These are phyloP conservation scores for Allomyces arbusculus DNA, from an alignment of 192 early-diverging fungal genomes.

Conservation along the genomic window DNA sequence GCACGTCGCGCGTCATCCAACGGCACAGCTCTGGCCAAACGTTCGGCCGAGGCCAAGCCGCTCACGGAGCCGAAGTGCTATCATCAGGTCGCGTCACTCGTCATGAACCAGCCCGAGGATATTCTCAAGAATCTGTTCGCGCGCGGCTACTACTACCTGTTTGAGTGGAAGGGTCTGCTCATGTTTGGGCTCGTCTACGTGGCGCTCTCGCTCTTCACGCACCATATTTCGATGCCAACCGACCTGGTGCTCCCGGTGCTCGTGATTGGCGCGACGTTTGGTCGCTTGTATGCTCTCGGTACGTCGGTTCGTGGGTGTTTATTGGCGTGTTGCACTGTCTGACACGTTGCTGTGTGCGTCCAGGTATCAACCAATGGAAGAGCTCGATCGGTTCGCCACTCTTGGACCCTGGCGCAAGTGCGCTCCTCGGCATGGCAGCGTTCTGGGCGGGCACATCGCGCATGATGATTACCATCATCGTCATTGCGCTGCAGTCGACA, in stretches of 20 bases:
- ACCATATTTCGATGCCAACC: neutral
- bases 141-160: neutral
- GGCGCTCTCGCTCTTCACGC: neutral
- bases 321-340: too few relatives aligned
- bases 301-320: neutral
- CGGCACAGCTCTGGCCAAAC: too few relatives aligned
- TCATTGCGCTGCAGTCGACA: neutral
- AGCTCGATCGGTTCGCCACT: neutral
- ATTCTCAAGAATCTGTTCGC: neutral
- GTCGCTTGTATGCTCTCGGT: neutral
- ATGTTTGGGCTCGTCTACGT: neutral
- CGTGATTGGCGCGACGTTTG: neutral
- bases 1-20: too few relatives aligned
- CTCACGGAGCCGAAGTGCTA: neutral
- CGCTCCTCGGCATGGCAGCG: neutral
- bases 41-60: too few relatives aligned
- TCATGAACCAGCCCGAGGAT: neutral
- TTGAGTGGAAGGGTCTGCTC: neutral
- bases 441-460: slow-evolving; percentile 1
- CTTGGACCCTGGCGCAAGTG: neutral
- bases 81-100: neutral
- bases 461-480: neutral
- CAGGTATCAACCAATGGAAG: too few relatives aligned
- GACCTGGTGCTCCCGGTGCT: neutral
- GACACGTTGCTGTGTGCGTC: too few relatives aligned